Evolutionary conservation across 208 protist genomes (phyloP).

Genomic region (Crithidia bombi): DNA sequence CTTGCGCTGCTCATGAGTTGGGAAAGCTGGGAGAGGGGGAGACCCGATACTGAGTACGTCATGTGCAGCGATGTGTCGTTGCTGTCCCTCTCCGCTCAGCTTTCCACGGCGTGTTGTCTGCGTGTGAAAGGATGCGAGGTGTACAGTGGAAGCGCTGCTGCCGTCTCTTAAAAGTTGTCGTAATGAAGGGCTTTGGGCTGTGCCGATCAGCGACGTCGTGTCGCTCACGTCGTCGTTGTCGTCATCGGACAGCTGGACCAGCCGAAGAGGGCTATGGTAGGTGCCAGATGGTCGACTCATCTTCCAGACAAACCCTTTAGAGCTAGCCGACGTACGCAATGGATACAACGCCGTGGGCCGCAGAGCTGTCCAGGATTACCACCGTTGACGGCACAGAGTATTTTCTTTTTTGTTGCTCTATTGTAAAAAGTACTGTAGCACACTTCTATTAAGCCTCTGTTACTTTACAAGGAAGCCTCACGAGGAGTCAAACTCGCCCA

Average conservation of each 20-base stretch:
- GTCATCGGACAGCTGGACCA: constrained; percentile 14
- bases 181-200: no score
- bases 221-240: not conserved
- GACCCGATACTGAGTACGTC: not conserved
- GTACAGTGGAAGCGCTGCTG: not conserved
- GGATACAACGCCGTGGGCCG: no score
- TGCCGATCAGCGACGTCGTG: not conserved
- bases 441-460: no score
- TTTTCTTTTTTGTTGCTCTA: no score
- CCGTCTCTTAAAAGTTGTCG: not conserved
- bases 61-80: not conserved
- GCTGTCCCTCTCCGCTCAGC: not conserved
- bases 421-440: no score
- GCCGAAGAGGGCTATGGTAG: not conserved
- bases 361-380: no score
- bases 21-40: not conserved
- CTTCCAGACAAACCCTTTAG: not conserved
- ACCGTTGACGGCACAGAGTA: no score
- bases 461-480: no score
- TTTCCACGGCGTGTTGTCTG: not conserved
- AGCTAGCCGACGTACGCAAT: not conserved
- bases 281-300: not conserved
- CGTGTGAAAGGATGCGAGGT: not conserved
- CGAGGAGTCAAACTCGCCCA: no score
- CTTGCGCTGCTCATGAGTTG: not conserved